Evolutionary conservation across 2,329 filamentous ascomycete species (phyloP), one percentile per base, ranked within the genome.

Genomic region (Exophiala spinifera): DNA sequence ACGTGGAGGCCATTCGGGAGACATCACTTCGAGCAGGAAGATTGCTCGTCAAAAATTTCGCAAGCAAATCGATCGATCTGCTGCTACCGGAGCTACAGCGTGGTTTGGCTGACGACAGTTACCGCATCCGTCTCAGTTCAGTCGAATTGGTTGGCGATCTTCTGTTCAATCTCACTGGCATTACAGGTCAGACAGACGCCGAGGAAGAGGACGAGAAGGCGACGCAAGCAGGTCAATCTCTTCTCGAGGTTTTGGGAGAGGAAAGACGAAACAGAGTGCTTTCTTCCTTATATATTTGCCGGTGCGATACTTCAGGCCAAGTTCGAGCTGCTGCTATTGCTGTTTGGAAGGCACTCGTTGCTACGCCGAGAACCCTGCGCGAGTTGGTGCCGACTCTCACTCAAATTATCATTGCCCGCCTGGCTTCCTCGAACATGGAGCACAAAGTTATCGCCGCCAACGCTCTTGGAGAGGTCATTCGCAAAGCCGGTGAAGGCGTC

Each of bases 371-470:
- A 63, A 96, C 89, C 13, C 84, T 99, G 66, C 96, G 96, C 75
- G 94, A 99, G 69, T 83, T 99, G 66, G 87, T 96, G 44, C 92
- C 94, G 42, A 96, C 91, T 1, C 85, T 99, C 57, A 95, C 91
- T 4, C 91, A 96, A 70, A 84, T 99, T 60, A 87, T 99, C 64
- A 97, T 99, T 69, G 85, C 89, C 56, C 88, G 94, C 46, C 82
- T 99, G 63, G 94, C 91, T 59, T 97, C 91, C 70, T 88, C 91
- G 43, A 97, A 96, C 68, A 91, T 95, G 86, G 94, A 99, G 71
- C 94, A 99, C 72, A 97, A 96, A 77, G 88, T 96, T 64, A 99
- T 99, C 77, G 94, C 95, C 62, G 92, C 92, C 70, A 97, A 97
- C 70, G 91, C 94, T 46, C 80, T 99, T 52, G 94, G 94, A 67